phyloP scores from a whole-genome alignment of 108 stramenopile species.

The Skeletonema tropicum region DNA sequence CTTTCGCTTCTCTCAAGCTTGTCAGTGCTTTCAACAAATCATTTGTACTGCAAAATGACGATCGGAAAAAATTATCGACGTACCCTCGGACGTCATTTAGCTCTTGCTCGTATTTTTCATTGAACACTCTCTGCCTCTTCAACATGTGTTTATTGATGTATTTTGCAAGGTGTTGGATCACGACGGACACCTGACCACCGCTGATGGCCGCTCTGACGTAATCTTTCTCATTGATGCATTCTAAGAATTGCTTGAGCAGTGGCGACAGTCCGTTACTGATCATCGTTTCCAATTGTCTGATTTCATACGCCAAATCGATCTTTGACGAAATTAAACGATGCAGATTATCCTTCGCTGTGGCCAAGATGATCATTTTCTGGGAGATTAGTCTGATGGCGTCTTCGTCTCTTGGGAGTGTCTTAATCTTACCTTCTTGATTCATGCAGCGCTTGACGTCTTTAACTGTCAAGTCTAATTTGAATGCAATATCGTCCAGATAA shows the following conservation, averaged over 20 bases:
- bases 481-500: conserved; percentile 27
- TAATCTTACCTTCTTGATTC: background rate
- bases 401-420: conserved; percentile 11
- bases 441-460: conserved; percentile 4
- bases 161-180: conserved; percentile 3
- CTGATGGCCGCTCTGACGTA: conserved; percentile 11
- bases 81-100: conserved; percentile 2
- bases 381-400: conserved; percentile 17
- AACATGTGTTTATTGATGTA: background rate
- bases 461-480: conserved; percentile 17
- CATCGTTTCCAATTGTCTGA: background rate
- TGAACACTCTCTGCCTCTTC: background rate
- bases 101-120: conserved; percentile 1
- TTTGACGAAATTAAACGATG: conserved; percentile 9
- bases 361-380: conserved; percentile 32
- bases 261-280: conserved; percentile 1
- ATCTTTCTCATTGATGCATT: conserved; percentile 25
- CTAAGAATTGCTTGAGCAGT: background rate
- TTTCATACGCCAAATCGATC: conserved; percentile 21
- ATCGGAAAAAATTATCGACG: conserved; percentile 16
- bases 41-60: conserved; percentile 17
- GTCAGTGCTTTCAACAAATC: conserved; percentile 35
- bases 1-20: conserved; percentile 39
- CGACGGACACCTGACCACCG: conserved; percentile 9
- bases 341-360: conserved; percentile 38